A percentile compares a stretch with the other conserved stretches of the same genome.
These are phyloP conservation scores for Talaromyces islandicus DNA, from an alignment of 2,329 filamentous ascomycete species.

Conservation along the genomic window DNA sequence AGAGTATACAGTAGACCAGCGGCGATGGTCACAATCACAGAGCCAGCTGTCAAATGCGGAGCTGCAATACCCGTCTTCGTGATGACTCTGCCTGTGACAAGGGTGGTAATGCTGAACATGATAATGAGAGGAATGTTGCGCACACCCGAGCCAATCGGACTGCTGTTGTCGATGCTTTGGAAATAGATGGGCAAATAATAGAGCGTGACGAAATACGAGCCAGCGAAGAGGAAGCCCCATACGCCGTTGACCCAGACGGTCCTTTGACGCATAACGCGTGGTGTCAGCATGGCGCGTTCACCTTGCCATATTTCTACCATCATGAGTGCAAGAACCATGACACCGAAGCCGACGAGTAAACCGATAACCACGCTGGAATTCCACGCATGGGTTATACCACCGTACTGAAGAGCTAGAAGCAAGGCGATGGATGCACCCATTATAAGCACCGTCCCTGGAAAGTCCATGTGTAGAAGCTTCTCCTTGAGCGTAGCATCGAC, in stretches of 20 bases:
- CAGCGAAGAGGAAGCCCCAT: constrained; percentile 31
- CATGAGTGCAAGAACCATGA: constrained; percentile 14
- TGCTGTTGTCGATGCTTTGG: constrained; percentile 13
- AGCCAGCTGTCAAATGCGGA: background rate
- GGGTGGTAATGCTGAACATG: background rate
- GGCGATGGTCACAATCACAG: background rate
- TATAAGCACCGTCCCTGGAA: constrained; percentile 15
- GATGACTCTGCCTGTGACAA: background rate
- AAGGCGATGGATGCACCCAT: constrained; percentile 17
- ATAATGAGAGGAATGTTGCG: constrained; percentile 35
- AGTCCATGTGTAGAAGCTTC: constrained; percentile 19
- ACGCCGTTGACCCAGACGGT: constrained; percentile 25
- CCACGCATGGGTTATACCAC: constrained; percentile 18
- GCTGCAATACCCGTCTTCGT: background rate
- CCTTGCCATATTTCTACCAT: constrained; percentile 10
- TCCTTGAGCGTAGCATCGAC: constrained; percentile 11
- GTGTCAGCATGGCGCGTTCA: constrained; percentile 25
- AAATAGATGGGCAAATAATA: constrained; percentile 21
- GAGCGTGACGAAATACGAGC: constrained; percentile 25
- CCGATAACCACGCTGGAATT: constrained; percentile 15
- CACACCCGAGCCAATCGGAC: constrained; percentile 30
- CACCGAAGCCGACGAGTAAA: constrained; percentile 14
- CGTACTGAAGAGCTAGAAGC: constrained; percentile 20
- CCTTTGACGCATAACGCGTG: constrained; percentile 30
- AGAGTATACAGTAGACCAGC: constrained; percentile 27